Percentiles rank a stretch among this genome's conserved stretches.
Evolutionary conservation across 306 rosid species (phyloP).

Genomic region (Rosa chinensis): DNA sequence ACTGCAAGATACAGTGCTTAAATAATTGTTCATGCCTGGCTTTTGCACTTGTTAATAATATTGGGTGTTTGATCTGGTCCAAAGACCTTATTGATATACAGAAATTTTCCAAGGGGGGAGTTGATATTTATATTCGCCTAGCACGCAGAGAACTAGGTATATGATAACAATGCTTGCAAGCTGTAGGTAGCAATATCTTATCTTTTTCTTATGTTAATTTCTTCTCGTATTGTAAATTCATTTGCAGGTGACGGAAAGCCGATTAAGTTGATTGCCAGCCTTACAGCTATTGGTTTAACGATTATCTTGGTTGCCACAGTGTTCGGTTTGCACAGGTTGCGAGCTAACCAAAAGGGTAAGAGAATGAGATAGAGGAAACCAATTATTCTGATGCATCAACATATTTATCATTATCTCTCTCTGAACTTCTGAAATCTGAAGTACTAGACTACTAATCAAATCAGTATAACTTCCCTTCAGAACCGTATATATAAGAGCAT

Average conservation of each 20-base stretch:
- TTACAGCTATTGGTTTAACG: background rate
- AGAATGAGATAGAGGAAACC: background rate
- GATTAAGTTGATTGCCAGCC: conserved; percentile 8
- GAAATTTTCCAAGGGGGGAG: background rate
- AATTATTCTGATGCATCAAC: no score
- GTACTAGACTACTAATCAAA: no score
- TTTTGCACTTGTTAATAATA: conserved; percentile 11
- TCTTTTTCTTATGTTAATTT: no score
- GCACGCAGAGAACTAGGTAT: conserved; percentile 42
- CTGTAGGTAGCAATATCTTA: no score
- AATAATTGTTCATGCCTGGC: conserved; percentile 37
- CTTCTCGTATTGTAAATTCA: no score
- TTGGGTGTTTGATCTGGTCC: conserved; percentile 35
- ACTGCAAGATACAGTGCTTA: conserved; percentile 26
- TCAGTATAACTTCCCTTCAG: background rate
- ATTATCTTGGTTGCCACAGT: background rate
- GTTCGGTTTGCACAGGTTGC: background rate
- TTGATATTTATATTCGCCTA: conserved; percentile 10
- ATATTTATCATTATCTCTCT: no score
- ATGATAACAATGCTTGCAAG: background rate
- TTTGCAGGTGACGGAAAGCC: conserved; percentile 10
- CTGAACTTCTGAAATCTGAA: no score
- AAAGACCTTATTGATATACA: conserved; percentile 19
- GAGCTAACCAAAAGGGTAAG: conserved; percentile 20
- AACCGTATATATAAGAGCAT: no score